A percentile compares a stretch with the other conserved stretches of the same genome.
Conservation (phyloP, 345 rosid species). For the Geranium rotundifolium region DNA sequence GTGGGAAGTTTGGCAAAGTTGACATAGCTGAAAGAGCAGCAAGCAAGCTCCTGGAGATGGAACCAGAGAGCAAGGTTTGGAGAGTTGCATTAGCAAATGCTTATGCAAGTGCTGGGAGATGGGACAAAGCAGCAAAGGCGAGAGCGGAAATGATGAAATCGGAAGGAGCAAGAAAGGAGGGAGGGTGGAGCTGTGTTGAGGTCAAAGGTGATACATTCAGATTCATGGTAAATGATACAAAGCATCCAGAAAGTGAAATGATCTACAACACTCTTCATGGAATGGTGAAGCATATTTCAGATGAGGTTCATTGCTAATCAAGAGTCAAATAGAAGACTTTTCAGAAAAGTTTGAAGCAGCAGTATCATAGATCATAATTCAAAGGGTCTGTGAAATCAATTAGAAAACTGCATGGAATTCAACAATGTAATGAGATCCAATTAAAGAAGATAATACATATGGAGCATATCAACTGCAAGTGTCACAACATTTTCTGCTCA, state of each 20-base stretch:
- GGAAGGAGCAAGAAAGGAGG: conserved; percentile 14
- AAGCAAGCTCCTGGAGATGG: conserved; percentile 10
- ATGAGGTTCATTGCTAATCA: not conserved
- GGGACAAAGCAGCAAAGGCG: conserved; percentile 19
- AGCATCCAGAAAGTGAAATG: conserved; percentile 13
- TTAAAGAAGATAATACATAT: too few relatives aligned
- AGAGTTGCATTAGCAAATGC: conserved; percentile 23
- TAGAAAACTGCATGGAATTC: not conserved
- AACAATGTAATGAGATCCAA: not conserved
- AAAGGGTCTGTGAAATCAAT: too few relatives aligned
- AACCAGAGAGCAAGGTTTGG: conserved; percentile 16
- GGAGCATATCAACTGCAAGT: too few relatives aligned
- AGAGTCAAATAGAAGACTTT: too few relatives aligned
- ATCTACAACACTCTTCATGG: conserved; percentile 11
- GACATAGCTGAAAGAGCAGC: conserved; percentile 16
- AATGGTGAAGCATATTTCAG: conserved; percentile 13
- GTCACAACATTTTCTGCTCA: too few relatives aligned
- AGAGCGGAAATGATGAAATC: conserved; percentile 12
- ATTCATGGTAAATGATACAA: conserved; percentile 26
- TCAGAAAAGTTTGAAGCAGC: too few relatives aligned
- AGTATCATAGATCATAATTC: too few relatives aligned
- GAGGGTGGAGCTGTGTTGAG: conserved; percentile 27
- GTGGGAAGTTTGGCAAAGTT: conserved; percentile 6
- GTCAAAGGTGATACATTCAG: conserved; percentile 10
- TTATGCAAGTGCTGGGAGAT: conserved; percentile 20